phyloP scores from a whole-genome alignment of 495 filamentous ascomycete genomes.

The Parmelia sp. region DNA sequence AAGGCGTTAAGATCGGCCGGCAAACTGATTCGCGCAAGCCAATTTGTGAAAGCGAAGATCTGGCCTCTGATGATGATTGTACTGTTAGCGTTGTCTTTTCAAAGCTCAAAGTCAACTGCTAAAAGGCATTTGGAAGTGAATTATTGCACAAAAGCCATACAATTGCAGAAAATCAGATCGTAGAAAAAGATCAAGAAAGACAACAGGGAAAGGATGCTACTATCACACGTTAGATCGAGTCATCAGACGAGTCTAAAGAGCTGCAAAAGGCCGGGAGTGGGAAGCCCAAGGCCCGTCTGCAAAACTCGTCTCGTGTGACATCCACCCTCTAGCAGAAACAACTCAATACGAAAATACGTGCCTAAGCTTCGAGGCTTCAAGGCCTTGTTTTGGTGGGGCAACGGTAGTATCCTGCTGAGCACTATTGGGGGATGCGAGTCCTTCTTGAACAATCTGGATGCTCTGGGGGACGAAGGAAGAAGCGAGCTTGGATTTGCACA shows the following conservation, averaged over 20 bases:
- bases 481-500: constrained; percentile 68
- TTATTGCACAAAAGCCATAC: neutral
- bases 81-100: neutral
- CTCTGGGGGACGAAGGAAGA: constrained; percentile 61
- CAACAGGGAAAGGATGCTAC: neutral
- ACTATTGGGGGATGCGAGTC: constrained; percentile 42
- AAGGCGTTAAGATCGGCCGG: constrained; percentile 52
- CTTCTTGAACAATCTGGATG: constrained; percentile 60
- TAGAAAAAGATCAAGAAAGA: neutral
- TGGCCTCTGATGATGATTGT: constrained; percentile 41
- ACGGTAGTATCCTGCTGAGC: constrained; percentile 33
- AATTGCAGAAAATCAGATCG: no score
- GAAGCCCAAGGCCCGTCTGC: neutral
- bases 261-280: no score
- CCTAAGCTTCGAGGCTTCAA: constrained; percentile 68
- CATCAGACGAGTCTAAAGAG: neutral
- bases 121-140: neutral
- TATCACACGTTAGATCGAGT: neutral
- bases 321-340: neutral
- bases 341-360: neutral
- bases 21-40: constrained; percentile 71
- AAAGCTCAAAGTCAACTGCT: neutral
- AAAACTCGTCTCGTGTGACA: neutral
- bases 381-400: constrained; percentile 45
- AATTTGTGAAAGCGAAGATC: constrained; percentile 83